phyloP scores from a whole-genome alignment of 2,329 filamentous ascomycete genomes.

The Ramularia collo-cygni region DNA sequence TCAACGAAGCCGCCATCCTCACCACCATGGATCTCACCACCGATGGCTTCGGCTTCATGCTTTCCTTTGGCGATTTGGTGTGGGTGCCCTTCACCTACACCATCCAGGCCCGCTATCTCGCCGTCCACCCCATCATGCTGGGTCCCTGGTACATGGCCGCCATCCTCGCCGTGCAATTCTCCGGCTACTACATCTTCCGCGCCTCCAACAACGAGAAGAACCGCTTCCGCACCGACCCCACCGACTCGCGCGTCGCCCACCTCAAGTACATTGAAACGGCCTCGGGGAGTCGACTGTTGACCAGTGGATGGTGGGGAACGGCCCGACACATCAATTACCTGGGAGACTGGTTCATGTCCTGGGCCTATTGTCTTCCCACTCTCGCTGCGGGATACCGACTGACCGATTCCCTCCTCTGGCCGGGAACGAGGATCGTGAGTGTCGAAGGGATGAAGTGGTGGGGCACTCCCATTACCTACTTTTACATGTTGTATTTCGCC shows the following conservation, averaged over 20 bases:
- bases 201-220: conserved; percentile 95
- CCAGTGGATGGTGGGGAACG: conserved; percentile 87
- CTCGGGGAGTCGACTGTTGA: conserved; percentile 71
- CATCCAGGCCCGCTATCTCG: conserved; percentile 75
- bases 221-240: conserved; percentile 78
- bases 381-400: conserved; percentile 76
- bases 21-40: conserved; percentile 93
- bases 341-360: conserved; percentile 90
- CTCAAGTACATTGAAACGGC: conserved; percentile 82
- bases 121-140: conserved; percentile 73
- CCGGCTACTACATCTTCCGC: conserved; percentile 89
- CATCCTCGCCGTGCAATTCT: conserved; percentile 59
- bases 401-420: conserved; percentile 50
- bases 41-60: conserved; percentile 93
- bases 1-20: conserved; percentile 80
- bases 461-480: conserved; percentile 86
- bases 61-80: conserved; percentile 82
- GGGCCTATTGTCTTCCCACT: conserved; percentile 83
- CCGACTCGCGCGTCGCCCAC: conserved; percentile 70
- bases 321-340: conserved; percentile 94
- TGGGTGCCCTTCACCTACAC: conserved; percentile 92
- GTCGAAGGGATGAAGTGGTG: conserved; percentile 62
- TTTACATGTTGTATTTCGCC: conserved; percentile 89
- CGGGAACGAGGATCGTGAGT: conserved; percentile 52
- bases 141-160: conserved; percentile 58